phyloP scores from a whole-genome alignment of 306 rosid genomes.

The Pyrus bretschneideri region DNA sequence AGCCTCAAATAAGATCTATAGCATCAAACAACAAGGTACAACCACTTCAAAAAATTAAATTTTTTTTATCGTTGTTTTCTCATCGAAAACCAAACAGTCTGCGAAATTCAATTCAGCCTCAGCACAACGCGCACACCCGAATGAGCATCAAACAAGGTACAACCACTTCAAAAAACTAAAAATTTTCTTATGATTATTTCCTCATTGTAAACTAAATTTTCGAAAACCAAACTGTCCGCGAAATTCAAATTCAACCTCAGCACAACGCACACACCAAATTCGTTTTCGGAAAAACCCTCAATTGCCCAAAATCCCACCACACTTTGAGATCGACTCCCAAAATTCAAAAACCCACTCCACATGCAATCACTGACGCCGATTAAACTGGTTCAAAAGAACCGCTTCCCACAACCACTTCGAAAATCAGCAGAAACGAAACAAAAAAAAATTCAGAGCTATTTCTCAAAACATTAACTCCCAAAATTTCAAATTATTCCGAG shows the following conservation, averaged over 20 bases:
- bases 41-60: background rate
- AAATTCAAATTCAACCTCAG: slow-evolving; percentile 7
- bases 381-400: background rate
- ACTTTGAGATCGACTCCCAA: slow-evolving; percentile 10
- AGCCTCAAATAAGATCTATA: background rate
- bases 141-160: background rate
- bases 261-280: background rate
- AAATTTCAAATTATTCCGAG: background rate
- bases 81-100: background rate
- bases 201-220: background rate
- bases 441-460: background rate
- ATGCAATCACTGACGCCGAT: background rate
- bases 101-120: slow-evolving; percentile 5
- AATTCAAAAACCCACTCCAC: background rate
- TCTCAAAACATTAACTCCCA: background rate
- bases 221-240: background rate
- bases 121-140: background rate
- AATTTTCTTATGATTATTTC: background rate
- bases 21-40: background rate
- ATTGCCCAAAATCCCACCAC: slow-evolving; percentile 4
- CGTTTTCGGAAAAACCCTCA: background rate
- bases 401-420: background rate
- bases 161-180: background rate
- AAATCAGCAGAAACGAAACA: background rate
- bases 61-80: background rate